Conservation (phyloP, 169 alveolate species). For the Amoebophrya sp. region DNA sequence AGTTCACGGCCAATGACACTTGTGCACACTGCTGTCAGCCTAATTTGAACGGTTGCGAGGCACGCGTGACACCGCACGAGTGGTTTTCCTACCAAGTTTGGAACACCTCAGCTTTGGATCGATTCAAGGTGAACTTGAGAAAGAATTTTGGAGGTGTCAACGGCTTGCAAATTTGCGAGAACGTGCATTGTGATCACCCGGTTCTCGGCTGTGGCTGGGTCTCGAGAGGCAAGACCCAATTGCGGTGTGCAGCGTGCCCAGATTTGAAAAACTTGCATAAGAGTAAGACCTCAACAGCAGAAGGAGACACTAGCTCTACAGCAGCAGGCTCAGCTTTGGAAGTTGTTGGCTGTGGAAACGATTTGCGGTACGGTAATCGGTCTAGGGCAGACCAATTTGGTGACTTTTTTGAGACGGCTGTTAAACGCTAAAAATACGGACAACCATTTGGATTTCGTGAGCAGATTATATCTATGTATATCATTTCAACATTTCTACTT, state of each 20-base stretch:
- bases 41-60: constrained; percentile 4
- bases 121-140: constrained; percentile 10
- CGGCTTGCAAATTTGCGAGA: neutral
- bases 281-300: neutral
- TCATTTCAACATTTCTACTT: no score
- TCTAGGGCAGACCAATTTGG: neutral
- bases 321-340: neutral
- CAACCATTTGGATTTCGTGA: no score
- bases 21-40: constrained; percentile 10
- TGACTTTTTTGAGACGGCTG: neutral
- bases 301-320: neutral
- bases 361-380: neutral
- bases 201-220: constrained; percentile 13
- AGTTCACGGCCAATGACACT: neutral
- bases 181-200: constrained; percentile 6
- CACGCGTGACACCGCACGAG: neutral
- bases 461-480: no score
- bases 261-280: neutral
- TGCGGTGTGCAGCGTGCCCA: neutral
- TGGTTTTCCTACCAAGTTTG: constrained; percentile 10
- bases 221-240: neutral
- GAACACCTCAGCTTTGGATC: neutral
- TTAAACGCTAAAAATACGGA: no score
- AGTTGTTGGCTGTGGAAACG: constrained; percentile 12
- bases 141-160: neutral